These are phyloP conservation scores for Glaciozyma martinii DNA, from an alignment of 768 basidiomycete species.

Conservation along the genomic window DNA sequence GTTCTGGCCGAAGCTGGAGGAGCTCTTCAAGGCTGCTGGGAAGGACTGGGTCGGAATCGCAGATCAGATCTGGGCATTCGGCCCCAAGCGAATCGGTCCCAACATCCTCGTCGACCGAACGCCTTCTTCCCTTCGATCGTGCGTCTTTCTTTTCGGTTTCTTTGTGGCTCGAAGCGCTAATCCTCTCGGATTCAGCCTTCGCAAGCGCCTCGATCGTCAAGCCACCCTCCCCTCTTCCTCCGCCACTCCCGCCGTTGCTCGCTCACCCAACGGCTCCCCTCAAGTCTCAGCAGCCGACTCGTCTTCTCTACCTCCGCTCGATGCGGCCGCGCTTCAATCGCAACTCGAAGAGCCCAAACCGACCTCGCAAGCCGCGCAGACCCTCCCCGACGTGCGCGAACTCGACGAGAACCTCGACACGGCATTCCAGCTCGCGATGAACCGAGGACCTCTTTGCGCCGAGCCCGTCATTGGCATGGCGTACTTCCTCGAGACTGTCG, in stretches of 20 bases:
- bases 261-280: slow-evolving; percentile 1
- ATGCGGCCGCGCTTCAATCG: slow-evolving; percentile 13
- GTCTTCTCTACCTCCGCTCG: slow-evolving; percentile 6
- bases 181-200: slow-evolving; percentile 11
- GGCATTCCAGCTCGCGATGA: slow-evolving; percentile 88
- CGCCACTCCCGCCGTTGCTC: slow-evolving; percentile 22
- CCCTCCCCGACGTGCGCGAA: slow-evolving; percentile 41
- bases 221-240: slow-evolving; percentile 19
- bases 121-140: slow-evolving; percentile 38
- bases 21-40: slow-evolving; percentile 57
- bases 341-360: slow-evolving; percentile 8
- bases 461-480: slow-evolving; percentile 91
- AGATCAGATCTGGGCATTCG: slow-evolving; percentile 80
- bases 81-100: slow-evolving; percentile 74
- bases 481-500: slow-evolving; percentile 73
- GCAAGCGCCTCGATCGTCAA: slow-evolving; percentile 25
- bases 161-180: neutral
- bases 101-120: slow-evolving; percentile 72
- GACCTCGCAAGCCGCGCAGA: neutral
- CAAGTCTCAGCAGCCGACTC: slow-evolving; percentile 8
- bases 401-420: slow-evolving; percentile 80
- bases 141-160: neutral
- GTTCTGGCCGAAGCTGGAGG: slow-evolving; percentile 67
- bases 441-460: slow-evolving; percentile 88
- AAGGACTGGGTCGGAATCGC: slow-evolving; percentile 67